A percentile compares a stretch with the other conserved stretches of the same genome.
phyloP scores from a whole-genome alignment of 352 stramenopile species.

The Phytophthora sp. region DNA sequence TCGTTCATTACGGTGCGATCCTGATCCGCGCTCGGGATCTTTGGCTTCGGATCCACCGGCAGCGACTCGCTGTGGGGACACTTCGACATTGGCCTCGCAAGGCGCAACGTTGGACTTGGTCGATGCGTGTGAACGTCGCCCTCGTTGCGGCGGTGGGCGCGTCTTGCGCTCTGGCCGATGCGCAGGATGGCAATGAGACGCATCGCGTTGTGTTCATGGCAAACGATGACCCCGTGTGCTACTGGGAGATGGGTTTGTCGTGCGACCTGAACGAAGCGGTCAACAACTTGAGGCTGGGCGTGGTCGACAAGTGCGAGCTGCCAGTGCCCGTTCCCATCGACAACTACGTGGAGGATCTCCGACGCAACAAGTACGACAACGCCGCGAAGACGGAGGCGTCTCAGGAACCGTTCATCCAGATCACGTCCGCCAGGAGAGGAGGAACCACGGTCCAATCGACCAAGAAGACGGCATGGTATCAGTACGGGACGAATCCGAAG shows the following conservation, averaged over 20 bases:
- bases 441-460: background rate
- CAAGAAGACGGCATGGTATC: background rate
- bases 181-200: too few species aligned
- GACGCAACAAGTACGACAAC: slow-evolving; percentile 15
- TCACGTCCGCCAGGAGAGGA: background rate
- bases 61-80: too few species aligned
- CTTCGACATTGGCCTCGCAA: too few species aligned
- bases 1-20: too few species aligned
- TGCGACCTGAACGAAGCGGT: background rate
- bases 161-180: too few species aligned
- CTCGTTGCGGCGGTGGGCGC: too few species aligned
- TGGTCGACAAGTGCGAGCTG: background rate
- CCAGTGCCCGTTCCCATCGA: slow-evolving; percentile 11
- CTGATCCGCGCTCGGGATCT: too few species aligned
- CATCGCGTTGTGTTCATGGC: background rate
- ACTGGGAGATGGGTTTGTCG: background rate
- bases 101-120: too few species aligned
- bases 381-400: background rate
- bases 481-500: slow-evolving; percentile 6
- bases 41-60: too few species aligned
- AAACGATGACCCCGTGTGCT: background rate
- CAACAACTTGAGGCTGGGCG: slow-evolving; percentile 4
- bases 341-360: slow-evolving; percentile 25
- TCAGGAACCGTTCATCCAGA: slow-evolving; percentile 5
- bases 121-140: too few species aligned